Evolutionary conservation across 2,329 filamentous ascomycete species (phyloP).

Genomic region (Hypoxylon sp.): DNA sequence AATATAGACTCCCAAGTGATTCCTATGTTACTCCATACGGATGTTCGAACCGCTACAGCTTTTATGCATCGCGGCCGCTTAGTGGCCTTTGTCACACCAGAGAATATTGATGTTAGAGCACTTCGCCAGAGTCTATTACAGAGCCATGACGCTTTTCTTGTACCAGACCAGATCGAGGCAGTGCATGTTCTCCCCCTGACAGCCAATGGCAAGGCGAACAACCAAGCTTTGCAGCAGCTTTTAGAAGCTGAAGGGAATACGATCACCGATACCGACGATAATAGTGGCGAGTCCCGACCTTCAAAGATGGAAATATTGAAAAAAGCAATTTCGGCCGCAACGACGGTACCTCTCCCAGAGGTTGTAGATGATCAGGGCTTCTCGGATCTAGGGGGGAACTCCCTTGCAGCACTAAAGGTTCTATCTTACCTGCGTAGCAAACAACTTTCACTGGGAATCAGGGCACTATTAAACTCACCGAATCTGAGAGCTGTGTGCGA

Average conservation of each 20-base stretch:
- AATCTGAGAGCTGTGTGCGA: background rate
- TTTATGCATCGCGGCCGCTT: background rate
- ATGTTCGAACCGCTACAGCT: background rate
- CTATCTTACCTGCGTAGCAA: slow-evolving; percentile 1
- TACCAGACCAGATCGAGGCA: background rate
- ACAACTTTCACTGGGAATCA: background rate
- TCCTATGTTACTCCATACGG: background rate
- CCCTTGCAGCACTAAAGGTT: background rate
- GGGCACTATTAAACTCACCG: background rate
- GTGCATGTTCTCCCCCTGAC: background rate
- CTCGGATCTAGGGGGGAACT: background rate
- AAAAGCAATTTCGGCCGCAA: background rate
- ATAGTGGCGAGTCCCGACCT: background rate
- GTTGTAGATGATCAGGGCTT: background rate
- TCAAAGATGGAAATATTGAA: background rate
- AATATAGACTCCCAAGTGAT: slow-evolving; percentile 3
- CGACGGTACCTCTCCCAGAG: background rate
- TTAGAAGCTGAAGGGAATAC: background rate
- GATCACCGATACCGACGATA: background rate
- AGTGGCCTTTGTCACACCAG: background rate
- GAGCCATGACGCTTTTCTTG: background rate
- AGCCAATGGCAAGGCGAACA: background rate
- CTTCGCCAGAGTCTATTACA: background rate
- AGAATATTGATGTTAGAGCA: background rate
- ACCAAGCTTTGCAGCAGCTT: background rate